Percentiles rank a stretch among this genome's conserved stretches.
These are phyloP conservation scores for Blastocladiella britannica DNA, from an alignment of 192 early-diverging fungal genomes.

Conservation along the genomic window DNA sequence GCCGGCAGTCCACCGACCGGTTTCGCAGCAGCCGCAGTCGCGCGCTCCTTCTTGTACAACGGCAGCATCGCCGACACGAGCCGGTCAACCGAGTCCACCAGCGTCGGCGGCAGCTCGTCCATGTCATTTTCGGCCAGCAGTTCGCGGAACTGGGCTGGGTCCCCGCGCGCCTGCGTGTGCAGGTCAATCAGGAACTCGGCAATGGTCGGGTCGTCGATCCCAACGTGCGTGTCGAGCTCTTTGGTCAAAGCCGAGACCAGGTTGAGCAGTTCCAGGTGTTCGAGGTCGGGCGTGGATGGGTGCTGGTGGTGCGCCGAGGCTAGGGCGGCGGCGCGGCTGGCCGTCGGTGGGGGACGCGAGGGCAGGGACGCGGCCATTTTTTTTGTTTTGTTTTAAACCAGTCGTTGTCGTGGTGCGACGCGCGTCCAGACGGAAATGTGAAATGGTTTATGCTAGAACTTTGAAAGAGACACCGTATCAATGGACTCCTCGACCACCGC, in stretches of 20 bases:
- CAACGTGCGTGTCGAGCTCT: constrained; percentile 82
- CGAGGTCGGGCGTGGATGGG: constrained; percentile 37
- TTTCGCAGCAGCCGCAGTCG: constrained; percentile 7
- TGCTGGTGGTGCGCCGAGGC: too few relatives aligned
- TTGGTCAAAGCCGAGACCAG: constrained; percentile 73
- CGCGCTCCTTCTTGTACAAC: constrained; percentile 16
- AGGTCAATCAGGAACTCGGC: constrained; percentile 84
- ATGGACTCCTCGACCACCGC: too few relatives aligned
- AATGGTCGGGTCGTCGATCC: constrained; percentile 66
- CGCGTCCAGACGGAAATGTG: too few relatives aligned
- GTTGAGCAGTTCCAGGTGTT: constrained; percentile 68
- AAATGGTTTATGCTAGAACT: too few relatives aligned
- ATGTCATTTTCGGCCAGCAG: constrained; percentile 46
- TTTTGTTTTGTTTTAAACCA: too few relatives aligned
- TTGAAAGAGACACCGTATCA: too few relatives aligned
- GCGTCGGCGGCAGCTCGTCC: constrained; percentile 63
- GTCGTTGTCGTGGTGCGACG: too few relatives aligned
- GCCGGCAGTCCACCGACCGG: constrained; percentile 52
- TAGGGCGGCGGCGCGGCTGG: too few relatives aligned
- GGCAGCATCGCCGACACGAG: constrained; percentile 71
- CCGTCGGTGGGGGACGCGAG: not conserved
- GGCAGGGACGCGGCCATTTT: too few relatives aligned
- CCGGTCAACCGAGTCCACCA: constrained; percentile 66
- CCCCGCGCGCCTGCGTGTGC: constrained; percentile 43
- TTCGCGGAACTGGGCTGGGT: constrained; percentile 38